Evolutionary conservation across 192 early-diverging fungal genomes (phyloP).

Genomic region (Kickxella alabastrina): DNA sequence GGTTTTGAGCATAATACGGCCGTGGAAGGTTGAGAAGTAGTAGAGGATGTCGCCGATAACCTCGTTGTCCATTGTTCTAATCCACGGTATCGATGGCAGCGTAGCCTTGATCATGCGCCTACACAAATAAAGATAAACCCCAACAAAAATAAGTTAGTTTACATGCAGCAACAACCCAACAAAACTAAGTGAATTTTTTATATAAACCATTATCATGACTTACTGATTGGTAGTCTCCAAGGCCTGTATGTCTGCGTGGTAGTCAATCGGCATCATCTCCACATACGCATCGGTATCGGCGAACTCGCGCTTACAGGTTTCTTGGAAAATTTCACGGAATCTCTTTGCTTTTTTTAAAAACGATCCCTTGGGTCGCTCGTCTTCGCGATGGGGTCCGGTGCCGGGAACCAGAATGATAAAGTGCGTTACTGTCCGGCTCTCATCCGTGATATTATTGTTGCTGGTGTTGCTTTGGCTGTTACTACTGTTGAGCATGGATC

Average conservation of each 20-base stretch:
- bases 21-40: conserved; percentile 48
- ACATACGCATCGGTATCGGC: conserved; percentile 13
- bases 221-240: conserved; percentile 23
- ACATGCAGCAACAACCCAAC: not conserved
- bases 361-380: conserved; percentile 41
- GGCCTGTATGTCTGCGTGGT: conserved; percentile 37
- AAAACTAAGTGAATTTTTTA: too few species aligned
- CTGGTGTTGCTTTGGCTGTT: not conserved
- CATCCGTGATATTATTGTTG: too few species aligned
- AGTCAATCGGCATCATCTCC: conserved; percentile 39
- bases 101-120: conserved; percentile 45
- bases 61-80: conserved; percentile 47
- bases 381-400: conserved; percentile 43
- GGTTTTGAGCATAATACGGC: conserved; percentile 51
- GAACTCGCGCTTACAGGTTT: conserved; percentile 24
- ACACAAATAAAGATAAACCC: not conserved
- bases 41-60: conserved; percentile 49
- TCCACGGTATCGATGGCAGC: conserved; percentile 51
- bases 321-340: conserved; percentile 20
- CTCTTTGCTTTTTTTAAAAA: conserved; percentile 32
- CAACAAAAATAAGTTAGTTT: not conserved
- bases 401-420: conserved; percentile 44
- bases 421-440: conserved; percentile 22
- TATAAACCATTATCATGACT: too few species aligned
- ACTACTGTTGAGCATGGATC: not conserved